A percentile compares a stretch with the other conserved stretches of the same genome.
These are phyloP conservation scores for Parietaria judaica DNA, from an alignment of 306 rosid species.

Conservation along the genomic window DNA sequence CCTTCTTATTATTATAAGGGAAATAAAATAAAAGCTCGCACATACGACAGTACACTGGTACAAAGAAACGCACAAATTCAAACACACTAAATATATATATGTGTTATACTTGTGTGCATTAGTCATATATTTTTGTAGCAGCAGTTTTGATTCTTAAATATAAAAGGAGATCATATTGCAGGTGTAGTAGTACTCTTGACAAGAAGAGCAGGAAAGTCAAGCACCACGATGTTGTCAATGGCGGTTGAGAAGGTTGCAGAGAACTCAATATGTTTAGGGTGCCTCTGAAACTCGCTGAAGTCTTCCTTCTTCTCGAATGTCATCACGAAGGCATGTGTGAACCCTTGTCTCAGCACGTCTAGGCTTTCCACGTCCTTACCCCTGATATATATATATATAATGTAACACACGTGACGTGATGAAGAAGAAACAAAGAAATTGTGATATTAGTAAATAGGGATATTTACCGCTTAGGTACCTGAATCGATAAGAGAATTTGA, in stretches of 20 bases:
- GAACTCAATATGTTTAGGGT: constrained; percentile 72
- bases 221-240: constrained; percentile 73
- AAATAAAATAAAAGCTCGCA: too few species aligned
- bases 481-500: too few species aligned
- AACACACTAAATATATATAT: too few species aligned
- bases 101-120: too few species aligned
- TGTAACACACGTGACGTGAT: too few species aligned
- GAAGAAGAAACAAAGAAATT: neutral
- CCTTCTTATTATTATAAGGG: too few species aligned
- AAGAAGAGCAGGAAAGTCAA: constrained; percentile 67
- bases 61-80: too few species aligned
- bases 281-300: constrained; percentile 49
- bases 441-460: neutral
- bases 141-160: too few species aligned
- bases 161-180: too few species aligned
- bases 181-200: constrained; percentile 37
- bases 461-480: too few species aligned
- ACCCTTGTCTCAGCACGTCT: constrained; percentile 75
- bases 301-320: constrained; percentile 79
- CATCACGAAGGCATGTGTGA: constrained; percentile 77
- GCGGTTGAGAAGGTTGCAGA: constrained; percentile 68
- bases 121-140: too few species aligned
- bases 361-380: constrained; percentile 73
- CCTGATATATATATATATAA: constrained; percentile 29
- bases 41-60: too few species aligned